Base-by-base conservation (phyloP, 257 asterid species). In the Solanum bulbocastanum region DNA sequence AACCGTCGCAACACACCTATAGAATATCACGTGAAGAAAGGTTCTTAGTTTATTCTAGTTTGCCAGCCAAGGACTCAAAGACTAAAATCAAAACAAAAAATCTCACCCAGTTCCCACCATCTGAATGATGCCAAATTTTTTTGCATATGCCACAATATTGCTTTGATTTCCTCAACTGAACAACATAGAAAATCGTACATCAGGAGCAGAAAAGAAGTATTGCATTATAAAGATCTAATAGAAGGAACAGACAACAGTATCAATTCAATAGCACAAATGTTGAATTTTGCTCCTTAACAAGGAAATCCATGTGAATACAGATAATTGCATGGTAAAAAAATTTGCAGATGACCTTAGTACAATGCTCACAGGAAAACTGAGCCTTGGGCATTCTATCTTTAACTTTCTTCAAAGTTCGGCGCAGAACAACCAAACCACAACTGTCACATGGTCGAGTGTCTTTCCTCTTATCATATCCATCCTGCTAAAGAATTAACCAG, bases 21-120 rank as follows among this genome's bases (percentile, higher is more conserved):
- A 25, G 25, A 78, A 78, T 78, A 42, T 25, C 65, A 27, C 33
- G 42, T 42, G 52, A 84, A 32, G 56, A 16, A 25, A 30, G 42
- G 83, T 42, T 46, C 65, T 68, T 37, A 85, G 36, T 23, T 44
- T 46, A 3, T 30, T 46, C 83, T 62, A 72, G 44, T 42, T 71
- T 22, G 56, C 84, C 73, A 72, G 46, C 81, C 52, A 86, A 78
- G 78, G 39, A 42, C 39, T 87, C 87, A 90, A 91, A 82, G 85
- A 86, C 66, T 75, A 58, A 86, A 62, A 88, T 46, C 49, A 85
- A 83, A 44, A 81, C 85, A 86, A 46, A 87, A 84, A 81, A 65
- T 89, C 96, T 94, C 89, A 97, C 99, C 99, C 99, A 97, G 90
- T 92, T 91, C 89, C 99, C 98, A 88, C 99, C 99, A 89, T 97